A percentile compares a stretch with the other conserved stretches of the same genome.
Conservation (phyloP, 495 filamentous ascomycete species). For the Lepidopterella palustris region DNA sequence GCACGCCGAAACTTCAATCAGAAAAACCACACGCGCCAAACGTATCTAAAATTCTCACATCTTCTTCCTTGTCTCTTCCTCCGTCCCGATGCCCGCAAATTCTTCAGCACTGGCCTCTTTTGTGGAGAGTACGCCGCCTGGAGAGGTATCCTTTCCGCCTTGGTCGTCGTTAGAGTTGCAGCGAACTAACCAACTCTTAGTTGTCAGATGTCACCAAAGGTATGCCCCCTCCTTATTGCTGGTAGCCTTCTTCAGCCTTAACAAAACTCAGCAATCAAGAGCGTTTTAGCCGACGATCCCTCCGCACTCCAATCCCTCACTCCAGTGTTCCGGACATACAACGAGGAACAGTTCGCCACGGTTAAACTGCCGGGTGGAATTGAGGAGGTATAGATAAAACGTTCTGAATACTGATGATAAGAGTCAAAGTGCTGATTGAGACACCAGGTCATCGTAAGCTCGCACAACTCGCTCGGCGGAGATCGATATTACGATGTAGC, state of each 20-base stretch:
- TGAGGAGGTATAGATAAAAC: constrained; percentile 49
- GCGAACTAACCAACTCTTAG: constrained; percentile 45
- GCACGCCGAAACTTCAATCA: neutral
- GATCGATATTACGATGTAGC: constrained; percentile 85
- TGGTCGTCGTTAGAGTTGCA: neutral
- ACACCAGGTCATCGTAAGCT: constrained; percentile 71
- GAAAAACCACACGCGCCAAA: neutral
- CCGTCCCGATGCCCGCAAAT: constrained; percentile 29
- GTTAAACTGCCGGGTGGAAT: constrained; percentile 83
- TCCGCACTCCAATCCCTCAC: constrained; percentile 60
- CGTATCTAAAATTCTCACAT: neutral
- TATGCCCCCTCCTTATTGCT: constrained; percentile 37
- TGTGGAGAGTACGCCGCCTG: constrained; percentile 89
- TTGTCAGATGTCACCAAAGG: constrained; percentile 85
- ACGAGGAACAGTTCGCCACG: constrained; percentile 84
- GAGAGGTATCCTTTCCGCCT: constrained; percentile 64
- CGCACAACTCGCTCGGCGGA: constrained; percentile 69
- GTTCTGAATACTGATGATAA: neutral
- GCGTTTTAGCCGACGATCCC: constrained; percentile 65
- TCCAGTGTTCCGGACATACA: constrained; percentile 90
- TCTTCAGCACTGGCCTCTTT: constrained; percentile 55
- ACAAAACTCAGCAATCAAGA: constrained; percentile 68
- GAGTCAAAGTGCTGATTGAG: constrained; percentile 4
- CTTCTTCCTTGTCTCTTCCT: neutral
- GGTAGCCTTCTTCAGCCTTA: neutral